Percentiles rank a stretch among this genome's conserved stretches.
phyloP scores from a whole-genome alignment of 495 filamentous ascomycete species.

The Aspergillus bridgeri region DNA sequence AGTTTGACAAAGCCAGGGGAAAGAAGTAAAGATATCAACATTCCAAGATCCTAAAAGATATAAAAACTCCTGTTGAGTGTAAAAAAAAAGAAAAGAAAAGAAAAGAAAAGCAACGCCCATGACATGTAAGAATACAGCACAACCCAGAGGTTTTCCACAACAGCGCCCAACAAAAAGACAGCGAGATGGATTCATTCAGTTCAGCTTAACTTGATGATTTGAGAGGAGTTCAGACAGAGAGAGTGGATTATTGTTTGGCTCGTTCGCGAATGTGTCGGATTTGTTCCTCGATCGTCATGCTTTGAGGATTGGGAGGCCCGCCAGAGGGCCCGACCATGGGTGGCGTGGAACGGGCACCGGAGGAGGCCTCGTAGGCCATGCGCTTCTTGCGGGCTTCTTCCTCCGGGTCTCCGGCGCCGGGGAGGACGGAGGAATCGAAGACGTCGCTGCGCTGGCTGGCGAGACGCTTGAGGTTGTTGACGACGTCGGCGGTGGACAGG shows the following conservation, averaged over 20 bases:
- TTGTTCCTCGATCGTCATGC: slow-evolving; percentile 49
- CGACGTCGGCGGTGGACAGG: slow-evolving; percentile 79
- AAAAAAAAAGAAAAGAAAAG: not conserved
- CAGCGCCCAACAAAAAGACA: not conserved
- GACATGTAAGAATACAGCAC: slow-evolving; percentile 1
- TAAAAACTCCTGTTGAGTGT: not conserved
- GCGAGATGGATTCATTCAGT: not conserved
- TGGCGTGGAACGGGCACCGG: slow-evolving; percentile 22
- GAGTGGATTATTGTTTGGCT: slow-evolving; percentile 4
- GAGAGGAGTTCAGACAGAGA: too few species aligned
- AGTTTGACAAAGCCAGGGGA: not conserved
- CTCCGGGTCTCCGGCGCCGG: slow-evolving; percentile 43
- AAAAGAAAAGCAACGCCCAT: slow-evolving; percentile 10
- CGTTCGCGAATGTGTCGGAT: slow-evolving; percentile 48
- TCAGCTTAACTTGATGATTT: too few species aligned
- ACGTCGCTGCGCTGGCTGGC: slow-evolving; percentile 88
- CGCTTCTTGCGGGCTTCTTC: slow-evolving; percentile 75
- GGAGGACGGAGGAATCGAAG: slow-evolving; percentile 61
- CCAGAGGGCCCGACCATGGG: slow-evolving; percentile 27
- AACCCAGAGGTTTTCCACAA: not conserved
- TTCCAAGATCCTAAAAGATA: too few species aligned
- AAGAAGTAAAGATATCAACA: not conserved
- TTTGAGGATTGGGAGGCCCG: slow-evolving; percentile 37
- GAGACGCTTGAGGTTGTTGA: slow-evolving; percentile 92
- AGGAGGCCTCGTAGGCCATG: slow-evolving; percentile 49